phyloP scores from a whole-genome alignment of 169 alveolate genomes.

The Babesia caballi region DNA sequence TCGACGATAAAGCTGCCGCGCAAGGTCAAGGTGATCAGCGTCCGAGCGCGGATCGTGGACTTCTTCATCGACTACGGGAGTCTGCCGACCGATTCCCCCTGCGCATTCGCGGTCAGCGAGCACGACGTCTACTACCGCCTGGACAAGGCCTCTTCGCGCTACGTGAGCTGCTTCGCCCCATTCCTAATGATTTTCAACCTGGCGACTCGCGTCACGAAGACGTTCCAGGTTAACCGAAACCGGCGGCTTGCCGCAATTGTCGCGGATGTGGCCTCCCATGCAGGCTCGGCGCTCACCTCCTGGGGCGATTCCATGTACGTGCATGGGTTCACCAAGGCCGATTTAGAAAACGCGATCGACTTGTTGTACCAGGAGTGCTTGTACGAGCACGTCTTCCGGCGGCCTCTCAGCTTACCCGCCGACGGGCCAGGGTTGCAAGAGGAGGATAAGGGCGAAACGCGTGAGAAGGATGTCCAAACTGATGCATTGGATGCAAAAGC shows the following conservation, averaged over 20 bases:
- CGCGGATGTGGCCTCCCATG: background rate
- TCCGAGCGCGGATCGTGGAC: conserved; percentile 32
- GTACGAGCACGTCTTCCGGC: conserved; percentile 25
- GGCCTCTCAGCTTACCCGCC: background rate
- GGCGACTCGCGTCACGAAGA: conserved; percentile 36
- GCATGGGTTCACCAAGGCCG: conserved; percentile 12
- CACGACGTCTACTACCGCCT: conserved; percentile 55
- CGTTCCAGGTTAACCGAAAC: conserved; percentile 20
- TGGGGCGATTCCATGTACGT: conserved; percentile 55
- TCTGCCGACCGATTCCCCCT: conserved; percentile 5
- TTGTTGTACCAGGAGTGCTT: conserved; percentile 47
- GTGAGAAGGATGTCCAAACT: background rate
- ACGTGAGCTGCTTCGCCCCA: conserved; percentile 6
- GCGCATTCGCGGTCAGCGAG: conserved; percentile 33
- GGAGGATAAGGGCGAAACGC: background rate
- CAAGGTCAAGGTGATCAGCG: conserved; percentile 8
- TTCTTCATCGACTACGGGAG: conserved; percentile 46
- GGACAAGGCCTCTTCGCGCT: conserved; percentile 49
- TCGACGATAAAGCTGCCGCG: background rate
- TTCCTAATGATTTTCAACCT: conserved; percentile 16
- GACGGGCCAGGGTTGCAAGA: no score
- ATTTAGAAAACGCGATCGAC: conserved; percentile 17
- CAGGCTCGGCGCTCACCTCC: background rate
- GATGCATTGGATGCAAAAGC: background rate
- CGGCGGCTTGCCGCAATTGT: background rate